Evolutionary conservation across 441 rosid species (phyloP).

Genomic region (Flueggea neowawraea): DNA sequence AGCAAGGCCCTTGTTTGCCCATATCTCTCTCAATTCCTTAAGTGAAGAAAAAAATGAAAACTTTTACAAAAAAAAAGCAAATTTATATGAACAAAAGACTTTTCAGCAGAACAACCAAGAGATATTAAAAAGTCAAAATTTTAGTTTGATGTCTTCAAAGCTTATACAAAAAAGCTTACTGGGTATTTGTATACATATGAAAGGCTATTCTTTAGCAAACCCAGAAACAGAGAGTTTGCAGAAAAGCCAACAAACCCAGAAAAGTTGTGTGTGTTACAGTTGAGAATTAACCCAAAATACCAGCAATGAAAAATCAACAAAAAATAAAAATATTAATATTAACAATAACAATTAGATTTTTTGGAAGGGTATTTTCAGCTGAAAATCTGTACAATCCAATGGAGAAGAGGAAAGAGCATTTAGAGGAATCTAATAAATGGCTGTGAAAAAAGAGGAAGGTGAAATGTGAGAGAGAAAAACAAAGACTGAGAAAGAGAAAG

Average conservation of each 20-base stretch:
- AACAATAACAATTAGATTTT: constrained; percentile 1
- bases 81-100: constrained; percentile 19
- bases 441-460: constrained; percentile 43
- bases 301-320: constrained; percentile 18
- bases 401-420: constrained; percentile 42
- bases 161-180: constrained; percentile 22
- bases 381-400: constrained; percentile 68
- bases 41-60: constrained; percentile 27
- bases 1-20: constrained; percentile 99
- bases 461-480: constrained; percentile 41
- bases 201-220: constrained; percentile 34
- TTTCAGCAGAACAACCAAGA: neutral
- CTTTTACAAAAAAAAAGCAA: constrained; percentile 16
- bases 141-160: constrained; percentile 28
- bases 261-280: constrained; percentile 25
- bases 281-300: constrained; percentile 8
- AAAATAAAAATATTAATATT: constrained; percentile 19
- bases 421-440: constrained; percentile 73
- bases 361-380: constrained; percentile 48
- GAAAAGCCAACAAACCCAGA: constrained; percentile 45
- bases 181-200: constrained; percentile 13
- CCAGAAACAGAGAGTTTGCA: constrained; percentile 39
- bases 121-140: neutral
- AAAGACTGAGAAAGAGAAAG: constrained; percentile 32
- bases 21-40: constrained; percentile 34